phyloP scores from a whole-genome alignment of 495 filamentous ascomycete genomes.

The Podospora pseudopauciseta region DNA sequence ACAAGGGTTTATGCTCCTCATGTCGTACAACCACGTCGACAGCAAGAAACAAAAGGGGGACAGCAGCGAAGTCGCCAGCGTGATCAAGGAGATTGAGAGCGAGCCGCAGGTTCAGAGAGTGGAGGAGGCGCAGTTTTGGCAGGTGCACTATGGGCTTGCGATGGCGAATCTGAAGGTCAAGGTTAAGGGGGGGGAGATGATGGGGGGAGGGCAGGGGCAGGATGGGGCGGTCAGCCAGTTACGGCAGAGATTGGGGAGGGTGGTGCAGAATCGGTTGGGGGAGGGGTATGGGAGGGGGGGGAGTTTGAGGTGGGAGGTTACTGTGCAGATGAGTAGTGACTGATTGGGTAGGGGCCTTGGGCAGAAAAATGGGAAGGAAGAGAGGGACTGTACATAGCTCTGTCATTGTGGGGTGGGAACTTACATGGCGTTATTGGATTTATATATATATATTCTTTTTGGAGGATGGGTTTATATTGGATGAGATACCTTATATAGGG shows the following conservation, averaged over 20 bases:
- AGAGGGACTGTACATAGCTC: not conserved
- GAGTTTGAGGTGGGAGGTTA: constrained; percentile 86
- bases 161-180: constrained; percentile 92
- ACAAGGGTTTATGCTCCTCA: constrained; percentile 88
- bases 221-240: constrained; percentile 65
- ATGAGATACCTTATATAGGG: not conserved
- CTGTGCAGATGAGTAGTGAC: constrained; percentile 43
- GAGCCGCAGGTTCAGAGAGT: constrained; percentile 72
- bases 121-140: constrained; percentile 93
- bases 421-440: not conserved
- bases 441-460: not conserved
- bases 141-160: constrained; percentile 93
- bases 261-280: constrained; percentile 82
- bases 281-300: constrained; percentile 78
- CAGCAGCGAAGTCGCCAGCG: constrained; percentile 54
- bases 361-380: no score
- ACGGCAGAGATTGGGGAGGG: constrained; percentile 66
- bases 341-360: constrained; percentile 15
- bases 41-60: not conserved
- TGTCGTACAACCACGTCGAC: constrained; percentile 59
- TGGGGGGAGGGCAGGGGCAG: constrained; percentile 40
- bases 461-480: no score
- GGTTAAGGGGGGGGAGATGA: constrained; percentile 32
- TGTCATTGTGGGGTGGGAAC: not conserved
- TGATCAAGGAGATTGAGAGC: constrained; percentile 77